These are phyloP conservation scores for Hemerocallis citrina DNA, from an alignment of 106 monocot genomes.

Conservation along the genomic window DNA sequence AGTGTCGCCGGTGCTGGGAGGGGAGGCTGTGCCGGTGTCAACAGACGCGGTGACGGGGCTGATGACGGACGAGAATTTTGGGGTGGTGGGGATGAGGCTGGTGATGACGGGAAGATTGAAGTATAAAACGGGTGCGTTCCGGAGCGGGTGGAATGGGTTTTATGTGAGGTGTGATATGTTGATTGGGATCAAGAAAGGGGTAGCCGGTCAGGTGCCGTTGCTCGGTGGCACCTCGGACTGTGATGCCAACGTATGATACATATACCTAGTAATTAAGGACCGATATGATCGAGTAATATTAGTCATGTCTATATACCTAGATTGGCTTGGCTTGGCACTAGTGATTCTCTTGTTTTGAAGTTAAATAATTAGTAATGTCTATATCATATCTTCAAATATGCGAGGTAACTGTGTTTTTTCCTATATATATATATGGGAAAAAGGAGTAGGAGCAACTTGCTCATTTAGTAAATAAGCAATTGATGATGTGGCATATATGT, in stretches of 20 bases:
- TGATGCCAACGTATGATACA: constrained; percentile 26
- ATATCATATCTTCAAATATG: no score
- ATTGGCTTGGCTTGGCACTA: no score
- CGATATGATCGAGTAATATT: no score
- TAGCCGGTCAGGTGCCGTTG: constrained; percentile 40
- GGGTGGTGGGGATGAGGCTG: constrained; percentile 52
- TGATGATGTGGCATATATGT: no score
- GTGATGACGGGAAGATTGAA: constrained; percentile 50
- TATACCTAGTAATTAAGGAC: no score
- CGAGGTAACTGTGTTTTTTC: no score
- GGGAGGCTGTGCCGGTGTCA: constrained; percentile 41
- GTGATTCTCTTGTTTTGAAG: no score
- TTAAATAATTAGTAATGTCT: no score
- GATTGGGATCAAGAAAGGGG: constrained; percentile 36
- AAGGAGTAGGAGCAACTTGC: no score
- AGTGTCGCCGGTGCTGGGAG: constrained; percentile 54
- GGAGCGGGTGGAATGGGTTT: constrained; percentile 44
- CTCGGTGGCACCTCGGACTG: constrained; percentile 40
- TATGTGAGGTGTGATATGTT: constrained; percentile 60
- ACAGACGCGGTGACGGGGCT: constrained; percentile 41
- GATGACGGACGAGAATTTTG: constrained; percentile 38
- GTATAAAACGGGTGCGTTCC: constrained; percentile 62
- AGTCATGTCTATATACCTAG: no score
- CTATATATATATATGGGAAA: no score
- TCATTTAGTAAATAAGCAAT: no score